Base-by-base conservation (phyloP, 2,329 filamentous ascomycete genomes). In the Ceratocystis lukuohia region DNA sequence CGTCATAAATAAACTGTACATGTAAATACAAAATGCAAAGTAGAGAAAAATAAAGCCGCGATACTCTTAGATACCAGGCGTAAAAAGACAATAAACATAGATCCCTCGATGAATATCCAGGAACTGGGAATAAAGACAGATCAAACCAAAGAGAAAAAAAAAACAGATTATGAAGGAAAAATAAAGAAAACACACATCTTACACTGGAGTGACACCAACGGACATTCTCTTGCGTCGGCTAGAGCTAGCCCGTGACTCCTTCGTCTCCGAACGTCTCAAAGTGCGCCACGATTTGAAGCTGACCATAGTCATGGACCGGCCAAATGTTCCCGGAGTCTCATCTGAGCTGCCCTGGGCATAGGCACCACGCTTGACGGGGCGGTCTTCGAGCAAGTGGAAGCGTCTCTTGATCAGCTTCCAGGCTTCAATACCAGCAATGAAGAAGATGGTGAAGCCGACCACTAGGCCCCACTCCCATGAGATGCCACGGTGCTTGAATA, bases 381-480 rank as follows among this genome's bases (percentile, higher is more conserved):
- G 74, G 67, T 82, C 81, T 70, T 83, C 78, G 65, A 84, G 77
- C 30, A 83, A 76, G 66, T 76, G 74, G 70, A 80, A 79, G 57
- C 73, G 71, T 62, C 88, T 79, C 82, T 91, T 91, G 68, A 76
- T 74, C 71, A 80, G 80, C 77, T 91, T 91, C 87, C 88, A 92
- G 8, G 77, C 73, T 77, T 92, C 88, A 50, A 90, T 80, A 30
- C 86, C 85, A 0, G 79, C 74, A 61, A 91, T 80, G 72, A 87
- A 91, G 3, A 89, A 72, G 12, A 86, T 69, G 0, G 85, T 81
- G 67, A 83, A 84, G 22, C 84, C 81, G 41, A 89, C 77, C 0
- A 87, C 82, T 5, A 91, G 77, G 1, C 80, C 83, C 88, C 87
- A 91, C 73, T 91, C 88, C 88, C 88, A 91, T 20, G 78, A 80